Evolutionary conservation across 2,329 filamentous ascomycete genomes (phyloP), one percentile per base, ranked within the genome.

Genomic region (Didymella exigua): DNA sequence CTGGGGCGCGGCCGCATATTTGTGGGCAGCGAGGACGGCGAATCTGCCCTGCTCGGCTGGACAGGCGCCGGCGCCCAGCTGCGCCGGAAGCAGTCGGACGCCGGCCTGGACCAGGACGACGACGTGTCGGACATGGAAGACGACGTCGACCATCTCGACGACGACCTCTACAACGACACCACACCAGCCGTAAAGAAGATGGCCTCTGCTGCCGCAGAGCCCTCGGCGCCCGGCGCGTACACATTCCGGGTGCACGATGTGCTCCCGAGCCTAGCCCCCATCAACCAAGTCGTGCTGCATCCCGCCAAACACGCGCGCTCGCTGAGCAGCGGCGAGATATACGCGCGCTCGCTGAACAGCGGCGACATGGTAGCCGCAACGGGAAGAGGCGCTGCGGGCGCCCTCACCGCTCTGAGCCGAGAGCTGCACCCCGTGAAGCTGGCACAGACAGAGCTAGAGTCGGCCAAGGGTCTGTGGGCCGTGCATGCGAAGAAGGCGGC

Each of bases 11-110:
- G 87, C 10, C 81, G 83, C 16, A 71, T 98, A 27, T 99, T 99
- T 69, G 76, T 96, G 21, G 95, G 93, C 11, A 96, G 91, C 67
- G 91, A 96, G 69, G 85, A 88, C 50, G 84, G 87, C 8, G 90
- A 98, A 63, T 96, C 93, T 0, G 74, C 90, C 1, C 81, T 99
- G 4, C 72, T 99, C 23, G 88, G 90, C 19, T 97, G 92, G 89
- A 86, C 84, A 31, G 68, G 67, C 59, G 89, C 88, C 62, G 83
- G 86, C 49, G 77, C 79, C 10, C 84, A 86, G 56, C 64, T 80
- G 2, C 61, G 62, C 16, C 87, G 87, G 64, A 89, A 85, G 62
- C 87, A 86, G 62, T 81, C 84, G 21, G 84, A 86, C 36, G 72
- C 84, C 4, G 87, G 88, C 43, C 78, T 84, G 80, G 66, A 86